Evolutionary conservation across 2,329 filamentous ascomycete genomes (phyloP), one percentile per base, ranked within the genome.

Genomic region (Karstenula rhodostoma): DNA sequence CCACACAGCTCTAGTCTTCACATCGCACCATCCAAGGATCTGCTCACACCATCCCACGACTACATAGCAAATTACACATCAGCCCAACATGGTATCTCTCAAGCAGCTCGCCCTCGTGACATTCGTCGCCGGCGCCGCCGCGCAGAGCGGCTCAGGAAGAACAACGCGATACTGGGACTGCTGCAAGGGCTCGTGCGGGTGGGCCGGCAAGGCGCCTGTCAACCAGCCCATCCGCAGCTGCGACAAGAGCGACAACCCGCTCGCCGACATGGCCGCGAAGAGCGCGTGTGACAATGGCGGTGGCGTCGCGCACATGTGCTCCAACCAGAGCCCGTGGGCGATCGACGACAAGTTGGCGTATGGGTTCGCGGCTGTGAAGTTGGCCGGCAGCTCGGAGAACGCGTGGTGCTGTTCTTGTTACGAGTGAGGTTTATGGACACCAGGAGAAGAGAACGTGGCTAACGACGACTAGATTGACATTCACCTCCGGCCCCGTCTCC

Each of bases 361-460:
- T 68, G 88, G 88, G 3, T 90, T 88, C 69, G 86, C 88, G 3
- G 88, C 88, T 7, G 88, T 87, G 4, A 81, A 81, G 50, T 81
- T 90, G 59, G 72, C 79, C 1, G 87, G 72, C 8, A 58, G 86
- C 23, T 83, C 74, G 1, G 88, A 90, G 74, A 75, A 78, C 0
- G 80, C 76, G 12, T 89, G 86, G 85, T 91, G 89, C 79, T 91
- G 89, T 71, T 84, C 83, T 57, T 90, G 88, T 73, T 90, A 89
- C 68, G 81, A 86, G 80, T 77, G 55, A 54, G 72, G 72, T 67
- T 22, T 42, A 25, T 17, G 47, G 47, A 8, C 27, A 9, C 3
- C n/a, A 40, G 15, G n/a, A n/a, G 37, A 7, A n/a, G n/a, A 43
- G 17, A 2, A 19, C 4, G 1, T 33, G 27, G 57, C 61, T 67